Evolutionary conservation across 1,284 basidiomycete genomes (phyloP), one percentile per base, ranked within the genome.

Genomic region (Moniliella sp.): DNA sequence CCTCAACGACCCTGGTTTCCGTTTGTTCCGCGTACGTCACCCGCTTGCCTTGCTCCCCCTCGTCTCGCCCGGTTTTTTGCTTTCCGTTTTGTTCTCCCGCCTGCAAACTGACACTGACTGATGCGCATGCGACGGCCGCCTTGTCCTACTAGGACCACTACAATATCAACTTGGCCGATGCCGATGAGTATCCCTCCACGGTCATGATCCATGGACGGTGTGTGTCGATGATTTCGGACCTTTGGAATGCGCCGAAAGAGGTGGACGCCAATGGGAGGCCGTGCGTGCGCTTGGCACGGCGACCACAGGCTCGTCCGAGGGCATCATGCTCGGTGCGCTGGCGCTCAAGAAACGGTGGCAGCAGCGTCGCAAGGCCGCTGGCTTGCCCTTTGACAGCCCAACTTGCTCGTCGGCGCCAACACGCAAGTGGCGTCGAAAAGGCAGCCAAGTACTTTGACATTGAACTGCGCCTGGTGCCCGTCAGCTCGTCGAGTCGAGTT

Each of bases 291-390:
- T 56, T 32, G 53, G 48, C 4, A 88, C 84, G 0, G 83, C 86
- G 0, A 91, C 84, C 2, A 91, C 84, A 1, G 86, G 86, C 4
- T 83, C 79, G 0, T 84, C 81, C 2, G 83, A 91, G 62, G 84
- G 62, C 3, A 60, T 86, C 49, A 80, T 84, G 63, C 75, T 91
- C 5, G 83, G 81, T 11, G 84, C 83, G 27, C 71, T 94, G 13
- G 81, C 86, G 11, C 78, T 93, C 73, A 94, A 94, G 66, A 78
- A 76, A 51, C 69, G 75, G 30, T 93, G 86, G 86, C 84, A 93
- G 61, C 74, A 73, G 42, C 75, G 72, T 54, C 75, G 77, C 62
- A 84, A 83, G 64, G 75, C 73, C 1, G 71, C 71, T 1, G 84
- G 84, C 25, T 57, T 57, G 35, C 34, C 32, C 13, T 49, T 48